phyloP scores from a whole-genome alignment of 2,329 filamentous ascomycete genomes.

The Cordyceps farinosa region DNA sequence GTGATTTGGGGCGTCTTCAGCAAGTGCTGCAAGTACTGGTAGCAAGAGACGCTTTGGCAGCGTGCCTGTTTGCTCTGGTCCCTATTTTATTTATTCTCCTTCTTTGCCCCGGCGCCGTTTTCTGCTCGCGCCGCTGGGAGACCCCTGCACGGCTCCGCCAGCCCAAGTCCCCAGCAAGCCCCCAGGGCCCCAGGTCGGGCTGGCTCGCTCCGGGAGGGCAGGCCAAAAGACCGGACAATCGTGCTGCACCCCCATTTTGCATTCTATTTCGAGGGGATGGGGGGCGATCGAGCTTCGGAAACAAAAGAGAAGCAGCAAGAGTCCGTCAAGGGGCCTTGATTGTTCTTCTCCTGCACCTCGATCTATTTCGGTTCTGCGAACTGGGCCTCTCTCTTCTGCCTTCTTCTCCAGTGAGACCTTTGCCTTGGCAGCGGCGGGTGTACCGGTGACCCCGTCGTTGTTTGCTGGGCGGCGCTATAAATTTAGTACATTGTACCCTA shows the following conservation, averaged over 20 bases:
- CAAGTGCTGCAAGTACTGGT: background rate
- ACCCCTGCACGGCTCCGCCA: constrained; percentile 2
- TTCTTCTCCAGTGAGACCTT: constrained; percentile 5
- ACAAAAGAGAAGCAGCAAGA: background rate
- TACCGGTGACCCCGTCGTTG: constrained; percentile 2
- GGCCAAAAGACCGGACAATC: background rate
- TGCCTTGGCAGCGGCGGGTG: background rate
- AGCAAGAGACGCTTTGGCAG: background rate
- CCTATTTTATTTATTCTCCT: background rate
- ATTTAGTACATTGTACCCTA: constrained; percentile 5
- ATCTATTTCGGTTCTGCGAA: background rate
- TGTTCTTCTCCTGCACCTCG: background rate
- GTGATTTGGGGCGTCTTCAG: constrained; percentile 1
- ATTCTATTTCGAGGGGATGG: background rate
- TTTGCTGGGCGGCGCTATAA: background rate
- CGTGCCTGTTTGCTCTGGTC: constrained; percentile 7
- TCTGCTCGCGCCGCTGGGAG: constrained; percentile 10
- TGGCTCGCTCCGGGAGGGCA: background rate
- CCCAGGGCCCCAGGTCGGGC: background rate
- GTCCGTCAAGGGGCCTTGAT: background rate
- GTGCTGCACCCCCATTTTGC: background rate
- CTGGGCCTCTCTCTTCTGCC: background rate
- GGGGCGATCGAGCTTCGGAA: background rate
- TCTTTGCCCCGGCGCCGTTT: constrained; percentile 12
- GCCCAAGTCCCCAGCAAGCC: too few relatives aligned